Percentiles rank a stretch among this genome's conserved stretches.
phyloP scores from a whole-genome alignment of 73 alveolate species.

The Halteria grandinella region DNA sequence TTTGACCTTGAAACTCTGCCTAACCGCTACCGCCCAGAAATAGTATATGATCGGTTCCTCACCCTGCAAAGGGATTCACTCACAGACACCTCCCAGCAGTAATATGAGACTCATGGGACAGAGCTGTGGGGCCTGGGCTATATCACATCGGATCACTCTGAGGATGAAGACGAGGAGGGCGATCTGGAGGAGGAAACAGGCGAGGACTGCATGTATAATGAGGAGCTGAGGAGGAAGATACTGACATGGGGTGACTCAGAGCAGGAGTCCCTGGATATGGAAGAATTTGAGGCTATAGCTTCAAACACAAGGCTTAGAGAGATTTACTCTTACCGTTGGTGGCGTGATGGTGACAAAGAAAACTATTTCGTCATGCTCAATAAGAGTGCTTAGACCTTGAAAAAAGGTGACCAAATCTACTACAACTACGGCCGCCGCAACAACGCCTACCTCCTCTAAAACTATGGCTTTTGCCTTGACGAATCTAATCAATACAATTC shows the following conservation, averaged over 20 bases:
- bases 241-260: neutral
- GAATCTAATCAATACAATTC: conserved; percentile 35
- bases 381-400: neutral
- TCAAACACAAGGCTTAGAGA: conserved; percentile 13
- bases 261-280: neutral
- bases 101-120: conserved; percentile 5
- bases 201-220: conserved; percentile 4
- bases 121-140: conserved; percentile 53
- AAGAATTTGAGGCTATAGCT: conserved; percentile 27
- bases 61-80: neutral
- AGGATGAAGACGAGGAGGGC: conserved; percentile 43
- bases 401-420: conserved; percentile 32
- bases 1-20: no score
- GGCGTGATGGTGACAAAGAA: conserved; percentile 21
- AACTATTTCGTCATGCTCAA: conserved; percentile 33
- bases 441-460: conserved; percentile 43
- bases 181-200: conserved; percentile 52
- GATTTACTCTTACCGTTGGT: conserved; percentile 43
- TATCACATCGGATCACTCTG: conserved; percentile 11
- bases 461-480: conserved; percentile 48
- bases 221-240: conserved; percentile 25
- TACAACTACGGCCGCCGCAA: conserved; percentile 42
- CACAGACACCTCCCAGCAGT: neutral
- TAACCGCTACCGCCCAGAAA: neutral
- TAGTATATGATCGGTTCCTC: neutral